Percentiles rank a stretch among this genome's conserved stretches.
These are phyloP conservation scores for Selaginella tamariscina DNA, from an alignment of 75 land plant species.

Conservation along the genomic window DNA sequence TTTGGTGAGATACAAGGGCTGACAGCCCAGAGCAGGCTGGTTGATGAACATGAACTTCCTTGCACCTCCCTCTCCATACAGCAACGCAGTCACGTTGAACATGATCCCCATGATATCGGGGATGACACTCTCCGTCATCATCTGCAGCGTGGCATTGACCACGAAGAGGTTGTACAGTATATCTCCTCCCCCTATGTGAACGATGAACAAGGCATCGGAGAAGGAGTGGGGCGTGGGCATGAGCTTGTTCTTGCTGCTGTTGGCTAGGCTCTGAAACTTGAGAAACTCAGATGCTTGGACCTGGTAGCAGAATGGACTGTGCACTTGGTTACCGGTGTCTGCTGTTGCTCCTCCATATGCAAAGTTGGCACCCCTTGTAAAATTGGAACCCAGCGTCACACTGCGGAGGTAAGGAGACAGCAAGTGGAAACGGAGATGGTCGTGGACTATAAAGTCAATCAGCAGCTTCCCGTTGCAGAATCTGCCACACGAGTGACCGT, in stretches of 20 bases:
- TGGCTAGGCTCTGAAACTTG: neutral
- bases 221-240: neutral
- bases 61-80: neutral
- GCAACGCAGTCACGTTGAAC: neutral
- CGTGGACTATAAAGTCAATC: neutral
- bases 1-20: neutral
- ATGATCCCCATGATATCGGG: neutral
- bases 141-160: neutral
- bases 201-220: neutral
- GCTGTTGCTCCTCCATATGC: neutral
- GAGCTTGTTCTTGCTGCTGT: neutral
- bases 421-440: neutral
- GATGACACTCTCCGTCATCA: neutral
- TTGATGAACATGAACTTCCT: conserved; percentile 2
- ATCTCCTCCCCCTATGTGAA: neutral
- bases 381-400: neutral
- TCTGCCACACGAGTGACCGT: neutral
- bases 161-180: neutral
- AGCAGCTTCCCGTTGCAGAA: neutral
- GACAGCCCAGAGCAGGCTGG: neutral
- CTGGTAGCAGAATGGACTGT: neutral
- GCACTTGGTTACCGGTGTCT: neutral
- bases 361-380: neutral
- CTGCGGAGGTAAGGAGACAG: neutral
- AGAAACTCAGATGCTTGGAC: neutral